Percentiles rank a stretch among this genome's conserved stretches.
Conservation (phyloP, 768 basidiomycete species). For the Calvatia gigantea region DNA sequence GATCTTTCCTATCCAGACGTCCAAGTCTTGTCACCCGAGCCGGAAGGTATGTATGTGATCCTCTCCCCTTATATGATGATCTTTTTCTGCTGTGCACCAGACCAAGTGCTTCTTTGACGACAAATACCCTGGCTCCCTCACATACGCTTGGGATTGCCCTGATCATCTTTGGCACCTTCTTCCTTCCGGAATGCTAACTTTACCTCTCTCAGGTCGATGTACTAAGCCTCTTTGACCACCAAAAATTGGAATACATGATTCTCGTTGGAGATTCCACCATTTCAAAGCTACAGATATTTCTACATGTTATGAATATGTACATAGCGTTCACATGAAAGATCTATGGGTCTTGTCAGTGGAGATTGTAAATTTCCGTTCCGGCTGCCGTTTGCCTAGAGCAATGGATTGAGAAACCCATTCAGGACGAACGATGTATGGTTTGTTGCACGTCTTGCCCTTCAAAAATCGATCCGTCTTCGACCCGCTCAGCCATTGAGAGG, state of each 20-base stretch:
- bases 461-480: slow-evolving; percentile 69
- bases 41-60: slow-evolving; percentile 20
- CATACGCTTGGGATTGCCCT: slow-evolving; percentile 51
- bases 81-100: slow-evolving; percentile 55
- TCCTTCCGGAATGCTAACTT: background rate
- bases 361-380: slow-evolving; percentile 58
- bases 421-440: slow-evolving; percentile 64
- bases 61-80: slow-evolving; percentile 34
- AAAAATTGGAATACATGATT: background rate
- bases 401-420: slow-evolving; percentile 77
- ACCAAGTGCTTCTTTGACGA: slow-evolving; percentile 49
- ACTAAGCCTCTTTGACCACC: background rate
- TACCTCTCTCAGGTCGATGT: background rate
- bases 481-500: slow-evolving; percentile 66
- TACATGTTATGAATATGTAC: background rate
- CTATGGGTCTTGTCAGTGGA: slow-evolving; percentile 35
- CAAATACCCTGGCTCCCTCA: slow-evolving; percentile 40
- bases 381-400: slow-evolving; percentile 49
- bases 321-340: slow-evolving; percentile 13
- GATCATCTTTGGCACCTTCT: slow-evolving; percentile 25
- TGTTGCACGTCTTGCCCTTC: slow-evolving; percentile 43
- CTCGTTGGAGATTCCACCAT: too few species aligned
- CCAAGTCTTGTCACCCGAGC: too few species aligned
- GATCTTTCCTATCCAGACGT: too few species aligned
- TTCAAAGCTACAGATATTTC: too few species aligned